Evolutionary conservation across 805 yeast genomes (phyloP).

Genomic region (Candida schatavii): DNA sequence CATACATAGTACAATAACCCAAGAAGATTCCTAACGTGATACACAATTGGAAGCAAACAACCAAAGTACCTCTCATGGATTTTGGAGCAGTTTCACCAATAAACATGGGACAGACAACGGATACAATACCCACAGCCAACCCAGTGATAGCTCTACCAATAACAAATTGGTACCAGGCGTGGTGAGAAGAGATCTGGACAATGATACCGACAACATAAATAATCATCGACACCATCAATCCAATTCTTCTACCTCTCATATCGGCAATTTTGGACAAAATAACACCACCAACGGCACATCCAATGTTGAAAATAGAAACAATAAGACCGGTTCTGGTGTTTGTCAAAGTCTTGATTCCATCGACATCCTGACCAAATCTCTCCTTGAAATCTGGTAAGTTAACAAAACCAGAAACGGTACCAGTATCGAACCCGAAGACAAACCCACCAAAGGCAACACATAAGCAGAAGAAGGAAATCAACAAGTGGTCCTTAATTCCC

Average conservation of each 20-base stretch:
- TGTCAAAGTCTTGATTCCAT: slow-evolving; percentile 44
- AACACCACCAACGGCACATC: slow-evolving; percentile 73
- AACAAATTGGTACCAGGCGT: slow-evolving; percentile 60
- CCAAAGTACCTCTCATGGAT: slow-evolving; percentile 67
- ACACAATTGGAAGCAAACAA: slow-evolving; percentile 67
- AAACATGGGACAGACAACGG: slow-evolving; percentile 65
- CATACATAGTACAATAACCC: slow-evolving; percentile 67
- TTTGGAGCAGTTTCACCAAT: slow-evolving; percentile 72
- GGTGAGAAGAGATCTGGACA: slow-evolving; percentile 55
- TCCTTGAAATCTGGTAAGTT: slow-evolving; percentile 55
- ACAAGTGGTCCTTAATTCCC: slow-evolving; percentile 29
- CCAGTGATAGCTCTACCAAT: slow-evolving; percentile 67
- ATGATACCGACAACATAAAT: slow-evolving; percentile 61
- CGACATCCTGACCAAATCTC: slow-evolving; percentile 49
- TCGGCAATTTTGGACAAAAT: slow-evolving; percentile 58
- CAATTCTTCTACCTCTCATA: slow-evolving; percentile 56
- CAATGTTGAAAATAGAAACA: slow-evolving; percentile 59
- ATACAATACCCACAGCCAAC: slow-evolving; percentile 69
- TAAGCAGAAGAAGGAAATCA: slow-evolving; percentile 43
- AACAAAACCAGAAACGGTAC: slow-evolving; percentile 71
- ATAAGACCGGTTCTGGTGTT: slow-evolving; percentile 50
- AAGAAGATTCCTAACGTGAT: slow-evolving; percentile 69
- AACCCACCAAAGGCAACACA: slow-evolving; percentile 74
- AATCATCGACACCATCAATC: slow-evolving; percentile 50
- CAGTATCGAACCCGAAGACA: slow-evolving; percentile 77